A percentile compares a stretch with the other conserved stretches of the same genome.
These are phyloP conservation scores for Scutellaria minor DNA, from an alignment of 257 asterid species.

Conservation along the genomic window DNA sequence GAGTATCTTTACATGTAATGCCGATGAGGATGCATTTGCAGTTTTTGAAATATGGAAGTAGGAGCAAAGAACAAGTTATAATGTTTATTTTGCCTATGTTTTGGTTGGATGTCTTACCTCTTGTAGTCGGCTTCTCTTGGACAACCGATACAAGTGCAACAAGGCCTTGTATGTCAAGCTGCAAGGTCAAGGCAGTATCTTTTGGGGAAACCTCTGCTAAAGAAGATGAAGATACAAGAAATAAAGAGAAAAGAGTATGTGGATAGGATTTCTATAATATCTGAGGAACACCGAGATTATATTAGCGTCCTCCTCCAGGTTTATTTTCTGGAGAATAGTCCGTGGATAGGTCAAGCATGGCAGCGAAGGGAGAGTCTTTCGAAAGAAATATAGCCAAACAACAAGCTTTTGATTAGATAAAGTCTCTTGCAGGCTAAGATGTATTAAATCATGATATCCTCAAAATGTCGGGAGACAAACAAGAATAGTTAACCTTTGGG, in stretches of 20 bases:
- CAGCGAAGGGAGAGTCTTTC: background rate
- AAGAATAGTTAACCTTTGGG: conserved; percentile 4
- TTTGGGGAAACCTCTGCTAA: conserved; percentile 22
- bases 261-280: background rate
- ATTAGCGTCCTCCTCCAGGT: background rate
- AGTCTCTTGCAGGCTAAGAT: conserved; percentile 20
- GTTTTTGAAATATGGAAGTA: background rate
- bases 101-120: conserved; percentile 10
- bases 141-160: background rate
- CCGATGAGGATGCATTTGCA: background rate
- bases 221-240: conserved; percentile 25
- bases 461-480: conserved; percentile 1
- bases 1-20: conserved; percentile 20
- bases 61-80: conserved; percentile 6
- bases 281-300: background rate
- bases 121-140: background rate
- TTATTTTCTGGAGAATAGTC: conserved; percentile 9
- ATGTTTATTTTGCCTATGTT: background rate
- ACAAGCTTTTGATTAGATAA: conserved; percentile 8
- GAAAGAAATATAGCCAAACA: background rate
- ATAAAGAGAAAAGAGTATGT: conserved; percentile 10
- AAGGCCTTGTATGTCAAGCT: background rate
- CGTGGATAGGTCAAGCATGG: conserved; percentile 17
- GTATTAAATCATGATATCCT: background rate
- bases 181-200: background rate